Base-by-base conservation (phyloP, 148 eudicot genomes). In the Chenopodium formosanum region DNA sequence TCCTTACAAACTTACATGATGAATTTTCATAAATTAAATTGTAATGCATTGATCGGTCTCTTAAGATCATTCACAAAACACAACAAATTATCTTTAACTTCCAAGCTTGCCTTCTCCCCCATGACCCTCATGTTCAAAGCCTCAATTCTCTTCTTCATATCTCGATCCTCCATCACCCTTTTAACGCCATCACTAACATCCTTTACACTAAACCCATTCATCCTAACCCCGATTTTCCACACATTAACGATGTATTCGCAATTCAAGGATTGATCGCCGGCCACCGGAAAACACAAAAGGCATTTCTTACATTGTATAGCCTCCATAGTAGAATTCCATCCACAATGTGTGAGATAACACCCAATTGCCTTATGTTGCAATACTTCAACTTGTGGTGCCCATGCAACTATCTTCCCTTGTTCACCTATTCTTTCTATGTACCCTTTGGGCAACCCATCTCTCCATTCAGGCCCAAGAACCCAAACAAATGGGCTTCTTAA, bases 321-420 rank as follows among this genome's bases (percentile, higher is more conserved):
- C 71, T 94, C 98, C 63, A 88, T 56, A 0, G 91, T 94, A 2
- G 98, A 94, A 83, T 94, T 94, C 97, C 98, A 92, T 2, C 98
- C 98, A 73, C 98, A 94, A 56, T 94, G 98, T 0, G 97, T 92
- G 0, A 92, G 83, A 56, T 86, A 94, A 79, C 91, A 94, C 58
- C 91, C 91, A 31, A 92, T 90, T 0, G 90, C 90, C 74, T 79
- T 50, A 4, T 91, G 94, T 69, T 84, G 84, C n/a, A 94, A 73
- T 22, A 94, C 89, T 27, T 90, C 86, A 60, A 87, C 72, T 83
- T 94, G 98, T 27, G 98, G 97, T 11, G 94, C 98, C 97, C 98
- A 92, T 19, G 88, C 68, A 7, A 92, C 92, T 17, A 94, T 78
- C 71, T 84, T 91, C 31, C 97, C 98, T 48, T 23, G 82, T 0